Conservation (phyloP, 78 protist genomes). For the Speleostelium caveatum region DNA sequence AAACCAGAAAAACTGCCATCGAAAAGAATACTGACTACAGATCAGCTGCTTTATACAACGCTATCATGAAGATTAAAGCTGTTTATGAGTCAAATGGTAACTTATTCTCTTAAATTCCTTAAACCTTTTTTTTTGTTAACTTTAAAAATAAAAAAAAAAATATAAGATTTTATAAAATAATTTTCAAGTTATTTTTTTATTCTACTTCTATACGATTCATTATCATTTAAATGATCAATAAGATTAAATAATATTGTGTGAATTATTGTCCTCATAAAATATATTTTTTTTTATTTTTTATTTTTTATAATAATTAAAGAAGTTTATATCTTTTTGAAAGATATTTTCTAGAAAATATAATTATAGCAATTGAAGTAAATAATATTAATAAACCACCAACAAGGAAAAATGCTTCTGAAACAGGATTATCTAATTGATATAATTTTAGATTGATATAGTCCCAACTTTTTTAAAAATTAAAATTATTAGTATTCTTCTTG, state of each 20-base stretch:
- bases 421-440: background rate
- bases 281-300: too few species aligned
- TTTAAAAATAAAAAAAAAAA: background rate
- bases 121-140: background rate
- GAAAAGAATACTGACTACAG: constrained; percentile 84
- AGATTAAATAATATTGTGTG: too few species aligned
- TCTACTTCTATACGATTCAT: too few species aligned
- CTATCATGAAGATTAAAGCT: constrained; percentile 82
- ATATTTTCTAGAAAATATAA: constrained; percentile 17
- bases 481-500: background rate
- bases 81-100: constrained; percentile 74
- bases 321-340: constrained; percentile 72
- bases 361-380: constrained; percentile 5
- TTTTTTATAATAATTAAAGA: constrained; percentile 34
- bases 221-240: too few species aligned
- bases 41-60: constrained; percentile 83
- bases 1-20: constrained; percentile 84
- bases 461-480: constrained; percentile 13
- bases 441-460: constrained; percentile 8
- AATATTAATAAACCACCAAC: constrained; percentile 42
- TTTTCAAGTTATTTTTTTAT: too few species aligned
- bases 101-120: constrained; percentile 55
- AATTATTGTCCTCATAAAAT: too few species aligned
- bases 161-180: background rate
- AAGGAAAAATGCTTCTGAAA: constrained; percentile 29